Conservation (phyloP, 169 alveolate species). For the Amoebophrya sp. region DNA sequence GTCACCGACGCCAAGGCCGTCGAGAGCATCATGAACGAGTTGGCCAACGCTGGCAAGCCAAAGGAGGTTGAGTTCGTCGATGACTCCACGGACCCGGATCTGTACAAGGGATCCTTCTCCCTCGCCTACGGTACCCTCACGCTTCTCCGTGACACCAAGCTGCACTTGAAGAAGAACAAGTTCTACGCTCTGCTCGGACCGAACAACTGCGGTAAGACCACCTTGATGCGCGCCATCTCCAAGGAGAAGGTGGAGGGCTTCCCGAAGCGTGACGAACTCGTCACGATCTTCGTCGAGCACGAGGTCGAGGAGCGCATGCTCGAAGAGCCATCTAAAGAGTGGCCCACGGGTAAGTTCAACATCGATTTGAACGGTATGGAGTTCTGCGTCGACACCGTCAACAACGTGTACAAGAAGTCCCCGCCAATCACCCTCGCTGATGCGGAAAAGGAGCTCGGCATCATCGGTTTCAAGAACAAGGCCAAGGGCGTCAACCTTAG, state of each 20-base stretch:
- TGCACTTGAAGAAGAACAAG: constrained; percentile 49
- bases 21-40: constrained; percentile 41
- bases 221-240: constrained; percentile 50
- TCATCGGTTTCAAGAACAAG: constrained; percentile 13
- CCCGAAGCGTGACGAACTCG: constrained; percentile 48
- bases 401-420: constrained; percentile 25
- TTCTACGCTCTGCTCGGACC: constrained; percentile 31
- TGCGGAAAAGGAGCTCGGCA: background rate
- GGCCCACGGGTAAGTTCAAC: constrained; percentile 22
- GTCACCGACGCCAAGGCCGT: constrained; percentile 22
- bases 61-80: constrained; percentile 36
- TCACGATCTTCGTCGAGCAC: constrained; percentile 47
- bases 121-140: constrained; percentile 52
- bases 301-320: constrained; percentile 46
- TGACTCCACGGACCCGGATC: constrained; percentile 46
- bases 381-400: constrained; percentile 8
- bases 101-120: constrained; percentile 50
- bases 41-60: constrained; percentile 46
- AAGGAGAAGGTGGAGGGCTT: constrained; percentile 49
- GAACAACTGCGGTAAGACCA: constrained; percentile 50
- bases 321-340: background rate
- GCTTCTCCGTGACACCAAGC: constrained; percentile 48
- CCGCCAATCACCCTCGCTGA: constrained; percentile 17
- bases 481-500: constrained; percentile 21
- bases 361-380: constrained; percentile 22